These are phyloP conservation scores for Plasmodium gaboni DNA, from an alignment of 169 alveolate species.

Conservation along the genomic window DNA sequence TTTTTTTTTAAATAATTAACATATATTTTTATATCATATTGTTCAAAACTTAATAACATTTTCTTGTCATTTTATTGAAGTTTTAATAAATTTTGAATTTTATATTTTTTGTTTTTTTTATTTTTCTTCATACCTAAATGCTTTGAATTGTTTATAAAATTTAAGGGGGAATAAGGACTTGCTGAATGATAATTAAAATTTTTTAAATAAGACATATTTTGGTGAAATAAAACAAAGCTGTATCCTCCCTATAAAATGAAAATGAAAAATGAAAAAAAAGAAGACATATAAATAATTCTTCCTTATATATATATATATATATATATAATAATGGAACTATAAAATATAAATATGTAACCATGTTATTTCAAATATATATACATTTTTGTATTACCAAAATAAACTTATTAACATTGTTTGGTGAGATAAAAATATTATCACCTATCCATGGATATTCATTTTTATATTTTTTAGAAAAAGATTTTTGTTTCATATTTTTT, in stretches of 20 bases:
- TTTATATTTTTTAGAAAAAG: conserved; percentile 28
- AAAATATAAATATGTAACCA: not conserved
- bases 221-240: conserved; percentile 29
- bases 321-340: not conserved
- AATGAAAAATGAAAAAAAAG: not conserved
- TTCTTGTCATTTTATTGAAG: too few species aligned
- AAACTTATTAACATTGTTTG: conserved; percentile 26
- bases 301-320: not conserved
- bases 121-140: conserved; percentile 15
- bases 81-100: too few species aligned
- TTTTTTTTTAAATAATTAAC: not conserved
- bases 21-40: too few species aligned
- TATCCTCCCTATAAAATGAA: conserved; percentile 51
- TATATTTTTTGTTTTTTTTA: not conserved
- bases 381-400: conserved; percentile 25
- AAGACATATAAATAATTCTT: not conserved
- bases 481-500: conserved; percentile 27
- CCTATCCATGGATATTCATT: conserved; percentile 70
- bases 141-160: conserved; percentile 4
- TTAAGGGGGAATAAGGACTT: conserved; percentile 13
- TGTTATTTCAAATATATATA: not conserved
- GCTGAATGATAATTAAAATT: conserved; percentile 39
- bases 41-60: too few species aligned
- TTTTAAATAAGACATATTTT: conserved; percentile 58
- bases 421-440: conserved; percentile 29